Evolutionary conservation across 176 grass and related monocot species (phyloP), one percentile per base, ranked within the genome.

Genomic region (Oryza australiensis): DNA sequence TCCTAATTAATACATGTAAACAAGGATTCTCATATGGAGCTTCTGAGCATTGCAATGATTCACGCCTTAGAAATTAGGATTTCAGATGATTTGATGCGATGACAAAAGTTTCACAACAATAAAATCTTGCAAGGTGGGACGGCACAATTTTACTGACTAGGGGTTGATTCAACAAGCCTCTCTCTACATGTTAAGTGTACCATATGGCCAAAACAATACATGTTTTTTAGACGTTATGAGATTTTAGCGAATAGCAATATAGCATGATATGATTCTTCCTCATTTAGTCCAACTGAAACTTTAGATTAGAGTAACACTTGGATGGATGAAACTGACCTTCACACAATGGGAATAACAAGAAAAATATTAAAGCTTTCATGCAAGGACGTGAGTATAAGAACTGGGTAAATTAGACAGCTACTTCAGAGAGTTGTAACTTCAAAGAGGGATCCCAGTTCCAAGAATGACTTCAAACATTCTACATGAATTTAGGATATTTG

Each of bases 81-180:
- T 28, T 5, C 77, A 66, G 24, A 73, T 29, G 29, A 26, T 32
- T 64, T 12, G 48, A 40, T 20, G 5, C 42, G 70, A 20, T n/a
- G 37, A 63, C 38, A 75, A 77, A 45, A 86, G 1, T 45, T 45
- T 37, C 15, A 9, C 51, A 26, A 32, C 20, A 73, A 72, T 27
- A 88, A 73, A 48, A 45, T 29, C 18, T 64, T 70, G 5, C 5
- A 75, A 57, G 20, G 5, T 55, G 72, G 22, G 33, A 64, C 2
- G 9, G 20, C 42, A 42, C 9, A 22, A 48, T 73, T 83, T 70
- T 37, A 59, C 28, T 20, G 10, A 83, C 40, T 70, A 70, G n/a
- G n/a, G 13, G 71, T 60, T 74, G 57, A 28, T 79, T 73, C 60
- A 32, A 70, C 67, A 75, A 71, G 66, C n/a, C 30, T 81, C 38